Conservation (phyloP, 768 basidiomycete species). For the Porphyrellus cyaneotinctus region DNA sequence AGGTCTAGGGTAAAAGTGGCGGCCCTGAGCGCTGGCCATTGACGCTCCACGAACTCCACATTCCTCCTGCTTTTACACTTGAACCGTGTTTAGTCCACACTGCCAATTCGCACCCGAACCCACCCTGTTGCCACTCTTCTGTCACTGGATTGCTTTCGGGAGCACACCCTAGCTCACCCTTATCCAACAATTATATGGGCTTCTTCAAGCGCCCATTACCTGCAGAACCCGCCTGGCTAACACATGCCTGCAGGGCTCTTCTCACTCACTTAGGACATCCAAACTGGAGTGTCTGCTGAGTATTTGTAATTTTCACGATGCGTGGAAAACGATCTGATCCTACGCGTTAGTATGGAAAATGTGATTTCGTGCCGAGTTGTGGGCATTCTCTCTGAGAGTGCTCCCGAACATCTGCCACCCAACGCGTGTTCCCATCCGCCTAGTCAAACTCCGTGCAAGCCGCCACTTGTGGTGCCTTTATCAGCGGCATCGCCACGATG, state of each 20-base stretch:
- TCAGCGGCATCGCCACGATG: background rate
- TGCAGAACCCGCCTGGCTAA: background rate
- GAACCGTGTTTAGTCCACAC: no score
- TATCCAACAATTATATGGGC: background rate
- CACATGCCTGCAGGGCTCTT: constrained; percentile 17
- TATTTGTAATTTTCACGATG: background rate
- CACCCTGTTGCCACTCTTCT: no score
- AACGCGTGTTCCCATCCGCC: constrained; percentile 10
- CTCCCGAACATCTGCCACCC: background rate
- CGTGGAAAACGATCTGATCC: constrained; percentile 4
- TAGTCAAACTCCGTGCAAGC: constrained; percentile 1
- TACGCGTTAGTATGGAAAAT: background rate
- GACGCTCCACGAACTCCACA: no score
- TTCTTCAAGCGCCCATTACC: constrained; percentile 5
- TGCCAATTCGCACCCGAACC: no score
- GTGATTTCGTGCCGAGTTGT: background rate
- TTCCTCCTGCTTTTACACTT: no score
- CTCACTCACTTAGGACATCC: background rate
- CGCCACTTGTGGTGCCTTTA: background rate
- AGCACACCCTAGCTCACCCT: no score
- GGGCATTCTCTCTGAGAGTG: background rate
- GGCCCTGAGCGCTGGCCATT: no score
- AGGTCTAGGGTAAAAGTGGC: no score
- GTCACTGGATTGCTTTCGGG: no score
- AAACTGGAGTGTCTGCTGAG: background rate